Evolutionary conservation across 306 rosid species (phyloP).

Genomic region (Bauhinia variegata): DNA sequence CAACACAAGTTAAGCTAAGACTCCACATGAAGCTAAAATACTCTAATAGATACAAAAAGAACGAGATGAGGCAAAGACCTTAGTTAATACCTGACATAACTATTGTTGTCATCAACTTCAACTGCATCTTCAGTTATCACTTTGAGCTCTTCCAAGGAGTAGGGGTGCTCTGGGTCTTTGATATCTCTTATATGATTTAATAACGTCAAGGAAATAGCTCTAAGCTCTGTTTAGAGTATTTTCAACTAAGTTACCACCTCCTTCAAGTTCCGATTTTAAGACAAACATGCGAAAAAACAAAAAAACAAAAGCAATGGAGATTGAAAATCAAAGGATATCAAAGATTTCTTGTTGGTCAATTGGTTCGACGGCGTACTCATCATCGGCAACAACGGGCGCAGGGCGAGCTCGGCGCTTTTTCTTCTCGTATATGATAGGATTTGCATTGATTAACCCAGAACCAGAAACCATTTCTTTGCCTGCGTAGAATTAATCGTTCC

Average conservation of each 20-base stretch:
- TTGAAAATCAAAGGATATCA: constrained; percentile 67
- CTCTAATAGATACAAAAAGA: not conserved
- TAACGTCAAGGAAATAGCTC: constrained; percentile 58
- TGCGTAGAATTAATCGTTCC: not conserved
- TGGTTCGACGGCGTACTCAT: constrained; percentile 58
- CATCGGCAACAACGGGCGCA: constrained; percentile 38
- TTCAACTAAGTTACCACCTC: not conserved
- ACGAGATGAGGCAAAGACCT: not conserved
- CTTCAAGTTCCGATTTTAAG: not conserved
- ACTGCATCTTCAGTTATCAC: constrained; percentile 87
- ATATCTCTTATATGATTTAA: constrained; percentile 87
- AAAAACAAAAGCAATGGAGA: not conserved
- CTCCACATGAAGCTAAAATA: not conserved
- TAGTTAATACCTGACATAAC: constrained; percentile 70
- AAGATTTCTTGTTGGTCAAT: constrained; percentile 85
- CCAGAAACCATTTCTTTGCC: constrained; percentile 64
- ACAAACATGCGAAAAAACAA: constrained; percentile 1
- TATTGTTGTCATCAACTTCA: constrained; percentile 71
- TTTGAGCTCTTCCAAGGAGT: constrained; percentile 95
- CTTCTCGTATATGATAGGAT: constrained; percentile 79
- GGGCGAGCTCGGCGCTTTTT: constrained; percentile 74
- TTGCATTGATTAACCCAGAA: constrained; percentile 65
- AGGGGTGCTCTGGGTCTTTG: constrained; percentile 90
- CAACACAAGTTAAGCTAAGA: constrained; percentile 6
- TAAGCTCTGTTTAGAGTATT: not conserved